These are phyloP conservation scores for Phytophthora lateralis DNA, from an alignment of 352 stramenopile species.

Conservation along the genomic window DNA sequence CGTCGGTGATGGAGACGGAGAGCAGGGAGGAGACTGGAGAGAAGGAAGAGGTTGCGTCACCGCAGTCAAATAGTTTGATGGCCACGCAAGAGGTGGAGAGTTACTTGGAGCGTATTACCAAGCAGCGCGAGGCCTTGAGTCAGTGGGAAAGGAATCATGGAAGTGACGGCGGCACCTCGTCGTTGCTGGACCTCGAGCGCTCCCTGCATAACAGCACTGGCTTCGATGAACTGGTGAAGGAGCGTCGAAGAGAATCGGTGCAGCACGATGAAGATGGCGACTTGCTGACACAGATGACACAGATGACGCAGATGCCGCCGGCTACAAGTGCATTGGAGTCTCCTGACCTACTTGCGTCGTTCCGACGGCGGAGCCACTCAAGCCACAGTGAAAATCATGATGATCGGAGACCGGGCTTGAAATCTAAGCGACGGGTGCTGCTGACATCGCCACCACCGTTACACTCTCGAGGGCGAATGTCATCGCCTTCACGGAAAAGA, in stretches of 20 bases:
- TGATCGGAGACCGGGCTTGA: conserved; percentile 11
- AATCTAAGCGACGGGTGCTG: conserved; percentile 30
- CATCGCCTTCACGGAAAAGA: conserved; percentile 39
- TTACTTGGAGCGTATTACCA: conserved; percentile 55
- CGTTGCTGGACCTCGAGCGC: conserved; percentile 30
- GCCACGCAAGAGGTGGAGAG: conserved; percentile 57
- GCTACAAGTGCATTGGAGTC: conserved; percentile 38
- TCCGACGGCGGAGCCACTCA: conserved; percentile 16
- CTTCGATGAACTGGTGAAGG: conserved; percentile 33
- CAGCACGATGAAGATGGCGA: conserved; percentile 23
- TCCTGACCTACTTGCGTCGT: conserved; percentile 40
- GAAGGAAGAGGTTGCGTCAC: conserved; percentile 8
- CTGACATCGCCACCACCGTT: conserved; percentile 21
- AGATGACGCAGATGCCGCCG: conserved; percentile 40
- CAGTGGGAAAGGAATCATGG: conserved; percentile 48
- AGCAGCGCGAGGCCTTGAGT: conserved; percentile 51
- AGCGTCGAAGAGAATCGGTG: conserved; percentile 24
- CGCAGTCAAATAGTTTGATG: conserved; percentile 34
- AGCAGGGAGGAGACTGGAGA: conserved; percentile 6
- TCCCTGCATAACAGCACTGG: conserved; percentile 24
- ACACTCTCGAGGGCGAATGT: conserved; percentile 15
- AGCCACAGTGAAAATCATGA: conserved; percentile 8
- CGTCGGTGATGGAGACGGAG: conserved; percentile 9
- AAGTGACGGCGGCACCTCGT: conserved; percentile 13
- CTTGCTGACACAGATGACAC: conserved; percentile 35